Conservation (phyloP, 1,284 basidiomycete species). For the Papiliotrema terrestris region DNA sequence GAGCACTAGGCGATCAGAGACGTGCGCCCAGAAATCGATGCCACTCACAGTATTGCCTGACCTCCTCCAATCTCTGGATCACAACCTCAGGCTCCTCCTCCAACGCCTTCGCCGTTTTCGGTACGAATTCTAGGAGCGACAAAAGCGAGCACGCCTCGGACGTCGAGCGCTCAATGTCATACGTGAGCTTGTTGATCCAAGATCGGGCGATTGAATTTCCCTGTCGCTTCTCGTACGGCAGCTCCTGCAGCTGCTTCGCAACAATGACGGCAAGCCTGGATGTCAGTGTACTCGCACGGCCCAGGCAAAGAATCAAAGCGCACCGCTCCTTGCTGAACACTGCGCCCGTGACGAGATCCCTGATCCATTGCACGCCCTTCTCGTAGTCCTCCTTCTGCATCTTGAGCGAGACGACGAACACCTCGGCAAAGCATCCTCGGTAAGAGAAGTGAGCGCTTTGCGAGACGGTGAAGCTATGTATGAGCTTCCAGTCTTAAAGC, state of each 20-base stretch:
- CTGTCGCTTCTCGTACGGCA: conserved; percentile 92
- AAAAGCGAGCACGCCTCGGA: conserved; percentile 69
- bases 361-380: conserved; percentile 78
- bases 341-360: conserved; percentile 78
- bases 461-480: conserved; percentile 69
- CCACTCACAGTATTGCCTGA: conserved; percentile 64
- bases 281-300: conserved; percentile 2
- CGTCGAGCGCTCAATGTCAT: conserved; percentile 66
- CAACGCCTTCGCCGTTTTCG: conserved; percentile 67
- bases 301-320: conserved; percentile 13
- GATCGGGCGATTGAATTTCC: conserved; percentile 76
- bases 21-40: not conserved
- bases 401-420: conserved; percentile 72
- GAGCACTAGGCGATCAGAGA: conserved; percentile 57
- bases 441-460: conserved; percentile 77
- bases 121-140: conserved; percentile 73
- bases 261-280: conserved; percentile 74
- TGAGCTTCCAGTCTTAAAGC: not conserved
- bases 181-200: conserved; percentile 66
- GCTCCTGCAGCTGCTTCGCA: conserved; percentile 83
- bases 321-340: conserved; percentile 81
- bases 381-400: conserved; percentile 80
- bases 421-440: conserved; percentile 67
- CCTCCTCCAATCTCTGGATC: conserved; percentile 67
- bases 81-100: conserved; percentile 71